phyloP scores from a whole-genome alignment of 1,284 basidiomycete genomes.

The Xerocomus minutiporus region DNA sequence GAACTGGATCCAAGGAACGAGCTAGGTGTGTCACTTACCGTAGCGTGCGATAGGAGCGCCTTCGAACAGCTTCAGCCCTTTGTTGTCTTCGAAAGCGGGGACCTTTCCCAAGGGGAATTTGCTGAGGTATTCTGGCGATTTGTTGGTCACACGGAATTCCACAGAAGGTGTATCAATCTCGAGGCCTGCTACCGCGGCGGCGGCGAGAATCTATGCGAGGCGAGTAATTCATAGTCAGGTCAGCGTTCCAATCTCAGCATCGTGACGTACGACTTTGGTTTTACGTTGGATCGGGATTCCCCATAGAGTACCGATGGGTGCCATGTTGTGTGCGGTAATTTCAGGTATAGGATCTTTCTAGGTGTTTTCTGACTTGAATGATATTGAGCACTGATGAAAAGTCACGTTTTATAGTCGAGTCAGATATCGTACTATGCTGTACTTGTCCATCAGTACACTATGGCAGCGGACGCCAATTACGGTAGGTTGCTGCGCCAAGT shows the following conservation, averaged over 20 bases:
- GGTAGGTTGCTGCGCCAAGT: too few relatives aligned
- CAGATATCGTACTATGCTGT: too few relatives aligned
- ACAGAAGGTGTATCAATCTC: conserved; percentile 23
- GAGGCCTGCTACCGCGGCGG: conserved; percentile 23
- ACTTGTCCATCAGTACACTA: too few relatives aligned
- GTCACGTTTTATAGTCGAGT: conserved; percentile 5
- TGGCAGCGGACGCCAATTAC: too few relatives aligned
- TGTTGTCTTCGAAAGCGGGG: conserved; percentile 50
- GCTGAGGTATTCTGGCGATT: conserved; percentile 40
- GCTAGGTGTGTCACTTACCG: conserved; percentile 39
- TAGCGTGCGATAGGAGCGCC: conserved; percentile 54
- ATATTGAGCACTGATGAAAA: background rate
- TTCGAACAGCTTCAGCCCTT: conserved; percentile 53
- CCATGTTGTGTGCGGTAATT: conserved; percentile 11
- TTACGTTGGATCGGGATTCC: conserved; percentile 24
- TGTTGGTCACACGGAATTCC: conserved; percentile 35
- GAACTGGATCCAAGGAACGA: background rate
- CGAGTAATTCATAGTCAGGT: background rate
- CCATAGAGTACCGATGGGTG: conserved; percentile 25
- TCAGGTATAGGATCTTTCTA: background rate
- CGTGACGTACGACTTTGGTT: conserved; percentile 24
- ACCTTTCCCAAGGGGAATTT: conserved; percentile 50
- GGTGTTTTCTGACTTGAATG: background rate
- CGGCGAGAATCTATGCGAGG: conserved; percentile 22
- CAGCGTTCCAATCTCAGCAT: background rate